Percentiles rank a stretch among this genome's conserved stretches.
phyloP scores from a whole-genome alignment of 495 filamentous ascomycete genomes.

The Xylaria telfairii region DNA sequence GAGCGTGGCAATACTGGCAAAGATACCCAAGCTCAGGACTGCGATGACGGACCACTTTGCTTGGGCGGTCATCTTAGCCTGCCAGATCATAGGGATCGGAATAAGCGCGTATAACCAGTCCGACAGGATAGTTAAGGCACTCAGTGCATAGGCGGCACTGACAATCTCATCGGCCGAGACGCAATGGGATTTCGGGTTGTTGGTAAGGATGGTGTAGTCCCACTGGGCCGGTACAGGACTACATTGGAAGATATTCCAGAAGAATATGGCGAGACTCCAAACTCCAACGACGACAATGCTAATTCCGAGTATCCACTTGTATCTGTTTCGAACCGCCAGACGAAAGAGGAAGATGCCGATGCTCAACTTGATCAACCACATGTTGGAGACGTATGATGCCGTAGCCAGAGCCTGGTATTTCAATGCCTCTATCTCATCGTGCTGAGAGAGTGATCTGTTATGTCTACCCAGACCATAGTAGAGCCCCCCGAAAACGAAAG shows the following conservation, averaged over 20 bases:
- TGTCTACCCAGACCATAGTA: slow-evolving; percentile 45
- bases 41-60: slow-evolving; percentile 46
- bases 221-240: slow-evolving; percentile 45
- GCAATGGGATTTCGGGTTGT: slow-evolving; percentile 36
- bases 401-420: slow-evolving; percentile 49
- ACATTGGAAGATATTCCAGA: slow-evolving; percentile 51
- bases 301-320: slow-evolving; percentile 44
- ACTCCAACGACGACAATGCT: slow-evolving; percentile 44
- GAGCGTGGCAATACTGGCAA: slow-evolving; percentile 50
- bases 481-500: slow-evolving; percentile 42
- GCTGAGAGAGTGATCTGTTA: slow-evolving; percentile 40
- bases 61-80: slow-evolving; percentile 45
- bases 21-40: slow-evolving; percentile 47
- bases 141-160: slow-evolving; percentile 47
- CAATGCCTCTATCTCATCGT: slow-evolving; percentile 42
- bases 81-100: slow-evolving; percentile 53
- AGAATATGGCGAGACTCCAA: slow-evolving; percentile 46
- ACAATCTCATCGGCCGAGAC: slow-evolving; percentile 42
- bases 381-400: slow-evolving; percentile 46
- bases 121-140: slow-evolving; percentile 46
- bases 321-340: slow-evolving; percentile 40
- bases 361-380: slow-evolving; percentile 55
- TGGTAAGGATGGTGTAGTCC: slow-evolving; percentile 45
- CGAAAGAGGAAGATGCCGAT: slow-evolving; percentile 52
- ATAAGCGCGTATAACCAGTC: slow-evolving; percentile 52